These are phyloP conservation scores for Diutina ranongensis DNA, from an alignment of 1,139 yeast genomes.

Conservation along the genomic window DNA sequence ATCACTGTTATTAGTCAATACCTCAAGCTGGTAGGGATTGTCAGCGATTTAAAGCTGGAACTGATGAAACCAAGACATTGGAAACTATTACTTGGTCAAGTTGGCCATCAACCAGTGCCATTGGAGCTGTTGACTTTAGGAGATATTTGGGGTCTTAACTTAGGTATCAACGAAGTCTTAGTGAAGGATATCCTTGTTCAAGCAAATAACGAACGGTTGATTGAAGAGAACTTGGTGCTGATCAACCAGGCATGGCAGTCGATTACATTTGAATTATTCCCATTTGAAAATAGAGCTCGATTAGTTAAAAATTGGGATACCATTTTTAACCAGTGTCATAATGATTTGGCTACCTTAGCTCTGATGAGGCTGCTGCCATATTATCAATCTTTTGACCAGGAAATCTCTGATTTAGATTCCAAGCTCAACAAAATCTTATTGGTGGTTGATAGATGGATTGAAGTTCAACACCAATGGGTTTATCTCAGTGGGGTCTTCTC, in stretches of 20 bases:
- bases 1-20: slow-evolving; percentile 51
- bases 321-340: slow-evolving; percentile 47
- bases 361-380: slow-evolving; percentile 70
- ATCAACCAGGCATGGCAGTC: slow-evolving; percentile 41
- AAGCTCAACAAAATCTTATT: slow-evolving; percentile 40
- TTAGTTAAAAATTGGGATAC: slow-evolving; percentile 62
- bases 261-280: slow-evolving; percentile 42
- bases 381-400: slow-evolving; percentile 50
- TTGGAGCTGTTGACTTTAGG: slow-evolving; percentile 32
- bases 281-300: slow-evolving; percentile 39
- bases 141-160: slow-evolving; percentile 49
- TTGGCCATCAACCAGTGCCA: neutral
- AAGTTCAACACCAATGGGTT: slow-evolving; percentile 83
- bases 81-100: neutral
- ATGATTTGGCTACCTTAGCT: slow-evolving; percentile 48
- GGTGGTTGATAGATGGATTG: slow-evolving; percentile 65
- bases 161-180: slow-evolving; percentile 30
- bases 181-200: slow-evolving; percentile 42
- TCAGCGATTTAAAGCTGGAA: slow-evolving; percentile 5
- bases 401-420: slow-evolving; percentile 43
- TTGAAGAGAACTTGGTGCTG: slow-evolving; percentile 43
- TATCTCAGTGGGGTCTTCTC: slow-evolving; percentile 74
- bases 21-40: slow-evolving; percentile 14
- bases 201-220: slow-evolving; percentile 64
- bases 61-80: slow-evolving; percentile 9